Evolutionary conservation across 176 grass and related monocot genomes (phyloP), one percentile per base, ranked within the genome.

Genomic region (Ensete glaucum): DNA sequence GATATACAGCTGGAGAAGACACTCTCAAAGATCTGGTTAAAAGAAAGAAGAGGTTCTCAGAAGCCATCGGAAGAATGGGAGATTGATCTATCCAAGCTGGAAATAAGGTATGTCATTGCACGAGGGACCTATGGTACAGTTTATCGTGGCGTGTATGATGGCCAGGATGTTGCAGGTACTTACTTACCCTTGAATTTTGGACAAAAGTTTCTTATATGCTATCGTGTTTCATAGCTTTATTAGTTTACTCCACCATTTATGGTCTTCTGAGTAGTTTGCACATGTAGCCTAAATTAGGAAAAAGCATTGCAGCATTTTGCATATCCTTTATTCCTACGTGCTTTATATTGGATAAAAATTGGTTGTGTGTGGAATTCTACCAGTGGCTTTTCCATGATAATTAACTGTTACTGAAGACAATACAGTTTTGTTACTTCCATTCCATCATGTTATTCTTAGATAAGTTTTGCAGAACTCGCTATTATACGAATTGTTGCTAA

Each of bases 61-160:
- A 34, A 50, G 63, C 80, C 71, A 51, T 69, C 81, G 22, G 81
- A 88, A 27, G 90, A 89, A 80, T 98, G 94, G 90, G 88, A 98
- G 86, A 87, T 93, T 57, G 82, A 93, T 72, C 82, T 85, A 57
- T 83, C 77, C 50, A 98, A 93, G 77, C 82, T 98, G 70, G 85
- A 93, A 48, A 93, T 98, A 75, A 73, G 85, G 23, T 83, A 77
- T 48, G 84, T 84, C 69, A 67, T 98, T 55, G 94, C 94, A 23
- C 83, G 75, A 20, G 94, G 94, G 71, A 93, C 90, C 10, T 98
- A 93, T 62, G 94, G 94, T 51, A 87, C 87, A 9, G 90, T 98
- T 72, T 93, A 88, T 67, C 94, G 94, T 12, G 94, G 90, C 78
- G 84, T 74, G 52, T 98, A 98, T 49, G 84, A 91, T 68, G 84